phyloP scores from a whole-genome alignment of 257 asterid genomes.

The Vinca minor region DNA sequence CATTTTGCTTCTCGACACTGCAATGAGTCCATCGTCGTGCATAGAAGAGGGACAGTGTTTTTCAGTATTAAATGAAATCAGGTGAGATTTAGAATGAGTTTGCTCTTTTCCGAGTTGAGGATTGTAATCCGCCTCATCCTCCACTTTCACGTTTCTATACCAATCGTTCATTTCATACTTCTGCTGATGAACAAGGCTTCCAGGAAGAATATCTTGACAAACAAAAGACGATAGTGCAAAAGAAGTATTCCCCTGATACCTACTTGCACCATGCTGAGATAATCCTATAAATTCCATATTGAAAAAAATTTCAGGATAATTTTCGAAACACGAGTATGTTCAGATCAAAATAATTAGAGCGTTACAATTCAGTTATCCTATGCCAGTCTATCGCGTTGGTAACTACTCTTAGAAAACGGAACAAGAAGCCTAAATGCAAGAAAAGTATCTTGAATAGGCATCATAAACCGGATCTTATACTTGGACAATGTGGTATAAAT shows the following conservation, averaged over 20 bases:
- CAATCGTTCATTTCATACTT: constrained; percentile 25
- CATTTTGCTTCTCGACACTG: constrained; percentile 8
- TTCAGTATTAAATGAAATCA: constrained; percentile 6
- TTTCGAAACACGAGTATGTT: too few relatives aligned
- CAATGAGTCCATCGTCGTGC: constrained; percentile 7
- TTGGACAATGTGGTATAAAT: background rate
- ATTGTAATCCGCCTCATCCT: constrained; percentile 15
- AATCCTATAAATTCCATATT: background rate
- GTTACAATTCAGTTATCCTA: too few relatives aligned
- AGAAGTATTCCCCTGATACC: constrained; percentile 21
- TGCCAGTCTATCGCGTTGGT: too few relatives aligned
- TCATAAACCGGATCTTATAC: too few relatives aligned
- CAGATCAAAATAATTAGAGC: too few relatives aligned
- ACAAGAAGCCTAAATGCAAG: too few relatives aligned
- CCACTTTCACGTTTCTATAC: constrained; percentile 17
- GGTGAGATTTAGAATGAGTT: constrained; percentile 10
- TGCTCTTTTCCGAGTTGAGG: constrained; percentile 15
- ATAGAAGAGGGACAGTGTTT: constrained; percentile 12
- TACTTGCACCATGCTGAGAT: constrained; percentile 6
- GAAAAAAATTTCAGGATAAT: background rate
- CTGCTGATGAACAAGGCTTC: constrained; percentile 18
- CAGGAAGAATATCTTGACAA: constrained; percentile 27
- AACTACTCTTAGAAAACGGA: background rate
- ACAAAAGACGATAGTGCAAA: constrained; percentile 24
- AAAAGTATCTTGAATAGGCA: too few relatives aligned